phyloP scores from a whole-genome alignment of 2,329 filamentous ascomycete species.

The Scedosporium dehoogii region DNA sequence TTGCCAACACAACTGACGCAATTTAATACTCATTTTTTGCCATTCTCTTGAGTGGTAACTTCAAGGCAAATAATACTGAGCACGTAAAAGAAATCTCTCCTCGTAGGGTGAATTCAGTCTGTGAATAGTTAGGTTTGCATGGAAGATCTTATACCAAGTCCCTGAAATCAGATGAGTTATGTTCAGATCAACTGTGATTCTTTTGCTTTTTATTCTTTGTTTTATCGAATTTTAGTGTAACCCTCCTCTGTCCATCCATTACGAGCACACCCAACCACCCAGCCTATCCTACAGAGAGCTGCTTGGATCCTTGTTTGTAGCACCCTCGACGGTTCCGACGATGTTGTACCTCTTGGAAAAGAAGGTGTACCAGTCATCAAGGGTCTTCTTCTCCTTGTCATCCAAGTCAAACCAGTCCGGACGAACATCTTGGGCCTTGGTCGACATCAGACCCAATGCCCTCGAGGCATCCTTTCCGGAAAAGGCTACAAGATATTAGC shows the following conservation, averaged over 20 bases:
- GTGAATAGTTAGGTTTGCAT: no score
- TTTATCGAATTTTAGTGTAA: background rate
- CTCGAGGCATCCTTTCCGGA: constrained; percentile 93
- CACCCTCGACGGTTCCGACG: constrained; percentile 56
- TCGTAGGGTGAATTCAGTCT: no score
- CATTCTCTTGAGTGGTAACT: no score
- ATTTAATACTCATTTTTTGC: background rate
- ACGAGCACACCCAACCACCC: no score
- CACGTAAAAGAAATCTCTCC: no score
- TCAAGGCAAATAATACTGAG: no score
- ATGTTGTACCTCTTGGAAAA: constrained; percentile 97
- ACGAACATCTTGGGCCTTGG: constrained; percentile 72
- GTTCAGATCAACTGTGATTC: no score
- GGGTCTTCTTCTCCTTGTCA: constrained; percentile 74
- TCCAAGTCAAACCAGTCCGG: constrained; percentile 75
- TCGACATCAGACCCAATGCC: constrained; percentile 76
- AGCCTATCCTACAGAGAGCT: background rate
- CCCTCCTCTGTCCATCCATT: background rate
- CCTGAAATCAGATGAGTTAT: no score
- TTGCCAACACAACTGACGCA: background rate
- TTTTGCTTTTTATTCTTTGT: background rate
- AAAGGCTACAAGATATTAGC: constrained; percentile 55
- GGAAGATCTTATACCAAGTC: no score
- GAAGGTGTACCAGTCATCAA: constrained; percentile 92
- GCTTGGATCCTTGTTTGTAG: constrained; percentile 40